Evolutionary conservation across 1,284 basidiomycete genomes (phyloP), one percentile per base, ranked within the genome.

Genomic region (Leucoagaricus sp.): DNA sequence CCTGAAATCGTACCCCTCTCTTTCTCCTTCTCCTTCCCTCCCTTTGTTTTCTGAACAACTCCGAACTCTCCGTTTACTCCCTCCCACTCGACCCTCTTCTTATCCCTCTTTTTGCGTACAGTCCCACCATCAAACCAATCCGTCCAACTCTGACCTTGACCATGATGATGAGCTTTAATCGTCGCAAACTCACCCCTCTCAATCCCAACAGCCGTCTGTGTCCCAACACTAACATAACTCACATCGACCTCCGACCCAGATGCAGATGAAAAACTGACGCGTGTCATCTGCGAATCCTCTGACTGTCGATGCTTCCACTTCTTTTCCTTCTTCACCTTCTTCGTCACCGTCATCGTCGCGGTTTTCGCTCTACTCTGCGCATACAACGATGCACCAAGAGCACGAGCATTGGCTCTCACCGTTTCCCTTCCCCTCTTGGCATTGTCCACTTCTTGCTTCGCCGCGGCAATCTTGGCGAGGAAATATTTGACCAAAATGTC

Each of bases 241-340:
- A 13, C 10, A 23, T n/a, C 40, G 15, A 34, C 33, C 6, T 36
- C 42, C 45, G 53, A 48, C 23, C 31, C 15, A 10, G 40, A n/a
- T n/a, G n/a, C n/a, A n/a, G n/a, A n/a, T n/a, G n/a, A n/a, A n/a
- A n/a, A 44, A n/a, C 54, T 56, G 48, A 83, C 78, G 15, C 72
- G 74, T 0, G 84, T 85, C 33, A 64, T 64, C 58, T 83, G 78
- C 1, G 83, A 85, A 65, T 85, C 83, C 65, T 82, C 79, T 21
- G 83, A 85, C 26, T 77, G 81, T 56, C 83, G 69, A 13, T 69
- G 66, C n/a, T 66, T 53, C 42, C 51, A 44, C 19, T 28, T 19
- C 17, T 56, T 49, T 48, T 25, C 49, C 28, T 28, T 25, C 12
- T 50, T 50, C 17, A 50, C 10, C 25, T 25, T 50, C 31, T 38